Conservation (phyloP, 192 early-diverging fungal species). For the Podila epicladia region DNA sequence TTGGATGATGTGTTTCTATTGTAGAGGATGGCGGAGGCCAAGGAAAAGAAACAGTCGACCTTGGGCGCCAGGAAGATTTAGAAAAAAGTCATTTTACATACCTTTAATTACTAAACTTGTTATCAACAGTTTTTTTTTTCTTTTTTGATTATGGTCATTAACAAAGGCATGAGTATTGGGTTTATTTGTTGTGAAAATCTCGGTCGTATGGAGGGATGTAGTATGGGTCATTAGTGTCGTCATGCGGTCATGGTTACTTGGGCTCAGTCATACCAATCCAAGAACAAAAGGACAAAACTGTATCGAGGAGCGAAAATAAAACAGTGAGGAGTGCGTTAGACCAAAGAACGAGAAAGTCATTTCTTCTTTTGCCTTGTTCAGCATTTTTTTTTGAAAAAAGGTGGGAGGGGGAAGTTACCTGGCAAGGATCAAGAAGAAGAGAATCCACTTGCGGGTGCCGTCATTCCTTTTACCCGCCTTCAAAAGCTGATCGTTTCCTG, state of each 20-base stretch:
- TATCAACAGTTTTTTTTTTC: too few relatives aligned
- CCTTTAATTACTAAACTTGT: background rate
- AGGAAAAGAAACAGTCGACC: constrained; percentile 49
- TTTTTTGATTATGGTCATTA: too few relatives aligned
- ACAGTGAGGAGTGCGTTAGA: background rate
- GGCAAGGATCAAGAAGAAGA: constrained; percentile 74
- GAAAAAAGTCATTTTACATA: background rate
- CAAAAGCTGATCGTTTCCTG: constrained; percentile 74
- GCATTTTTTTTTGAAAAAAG: too few relatives aligned
- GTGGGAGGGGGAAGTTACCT: too few relatives aligned
- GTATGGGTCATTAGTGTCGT: background rate
- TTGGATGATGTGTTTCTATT: too few relatives aligned
- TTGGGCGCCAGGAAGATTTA: constrained; percentile 63
- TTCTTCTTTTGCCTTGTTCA: background rate
- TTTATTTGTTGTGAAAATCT: too few relatives aligned
- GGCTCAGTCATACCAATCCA: constrained; percentile 82
- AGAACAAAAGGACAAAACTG: constrained; percentile 76
- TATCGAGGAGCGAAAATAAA: background rate
- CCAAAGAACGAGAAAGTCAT: background rate
- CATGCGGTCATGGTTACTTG: background rate
- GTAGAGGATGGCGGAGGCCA: constrained; percentile 55
- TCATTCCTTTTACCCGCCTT: constrained; percentile 71
- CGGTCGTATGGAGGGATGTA: too few relatives aligned
- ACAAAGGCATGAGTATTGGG: too few relatives aligned
- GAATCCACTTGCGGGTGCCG: constrained; percentile 77